Evolutionary conservation across 2,329 filamentous ascomycete species (phyloP).

Genomic region (Cordyceps javanica): DNA sequence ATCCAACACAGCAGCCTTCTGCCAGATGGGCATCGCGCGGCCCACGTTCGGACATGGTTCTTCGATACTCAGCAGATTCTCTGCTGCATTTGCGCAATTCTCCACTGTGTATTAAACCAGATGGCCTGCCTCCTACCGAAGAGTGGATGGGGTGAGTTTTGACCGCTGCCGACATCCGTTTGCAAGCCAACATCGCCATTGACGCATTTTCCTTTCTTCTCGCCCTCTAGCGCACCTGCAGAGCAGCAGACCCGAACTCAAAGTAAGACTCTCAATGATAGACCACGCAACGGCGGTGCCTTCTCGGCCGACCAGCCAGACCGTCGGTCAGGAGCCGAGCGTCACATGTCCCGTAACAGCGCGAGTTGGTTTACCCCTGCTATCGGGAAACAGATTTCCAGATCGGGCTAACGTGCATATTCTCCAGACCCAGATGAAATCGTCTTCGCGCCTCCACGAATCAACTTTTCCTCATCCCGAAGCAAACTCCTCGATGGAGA

Average conservation of each 20-base stretch:
- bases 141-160: constrained; percentile 88
- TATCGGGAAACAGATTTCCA: not conserved
- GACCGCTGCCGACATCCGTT: not conserved
- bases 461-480: constrained; percentile 73
- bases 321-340: constrained; percentile 45
- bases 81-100: constrained; percentile 72
- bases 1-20: not conserved
- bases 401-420: constrained; percentile 8
- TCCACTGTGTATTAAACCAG: constrained; percentile 75
- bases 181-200: not conserved
- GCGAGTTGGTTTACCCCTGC: constrained; percentile 41
- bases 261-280: constrained; percentile 37
- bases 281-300: constrained; percentile 38
- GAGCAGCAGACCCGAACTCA: constrained; percentile 41
- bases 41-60: constrained; percentile 38
- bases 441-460: constrained; percentile 77
- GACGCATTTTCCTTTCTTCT: constrained; percentile 11
- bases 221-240: constrained; percentile 33
- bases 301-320: constrained; percentile 42
- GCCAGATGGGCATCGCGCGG: constrained; percentile 32
- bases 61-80: constrained; percentile 70
- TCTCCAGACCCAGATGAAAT: constrained; percentile 67
- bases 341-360: constrained; percentile 50
- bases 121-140: constrained; percentile 72
- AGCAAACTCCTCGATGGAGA: constrained; percentile 48